Evolutionary conservation across 352 stramenopile genomes (phyloP).

Genomic region (Globisporangium cylindrosporum): DNA sequence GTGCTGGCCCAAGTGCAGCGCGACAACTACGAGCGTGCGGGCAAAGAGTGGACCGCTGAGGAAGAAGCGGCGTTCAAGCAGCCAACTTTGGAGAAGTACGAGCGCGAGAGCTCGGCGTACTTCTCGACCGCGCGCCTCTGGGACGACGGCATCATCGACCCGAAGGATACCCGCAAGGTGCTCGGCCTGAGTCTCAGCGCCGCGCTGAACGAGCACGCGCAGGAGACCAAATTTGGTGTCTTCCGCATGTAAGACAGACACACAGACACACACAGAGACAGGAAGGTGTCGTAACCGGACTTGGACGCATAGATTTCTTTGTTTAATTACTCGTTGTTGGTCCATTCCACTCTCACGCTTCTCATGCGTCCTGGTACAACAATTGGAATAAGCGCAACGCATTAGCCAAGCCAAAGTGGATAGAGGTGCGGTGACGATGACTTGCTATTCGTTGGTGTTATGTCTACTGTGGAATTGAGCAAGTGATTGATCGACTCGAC

Average conservation of each 20-base stretch:
- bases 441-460: conserved; percentile 8
- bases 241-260: conserved; percentile 91
- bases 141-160: conserved; percentile 98
- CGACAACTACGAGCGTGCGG: conserved; percentile 81
- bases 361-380: background rate
- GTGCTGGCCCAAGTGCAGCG: conserved; percentile 95
- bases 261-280: background rate
- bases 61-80: conserved; percentile 94
- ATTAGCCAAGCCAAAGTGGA: background rate
- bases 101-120: conserved; percentile 92
- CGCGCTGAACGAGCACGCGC: conserved; percentile 63
- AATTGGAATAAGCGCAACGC: background rate
- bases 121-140: conserved; percentile 96
- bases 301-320: background rate
- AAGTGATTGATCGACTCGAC: background rate
- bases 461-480: conserved; percentile 9
- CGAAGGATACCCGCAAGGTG: conserved; percentile 88
- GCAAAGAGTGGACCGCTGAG: conserved; percentile 60
- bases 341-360: background rate
- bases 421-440: background rate
- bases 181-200: conserved; percentile 46
- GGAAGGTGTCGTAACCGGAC: background rate
- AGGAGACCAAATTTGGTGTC: conserved; percentile 93
- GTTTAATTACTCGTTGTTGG: background rate
- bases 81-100: conserved; percentile 93